Percentiles rank a stretch among this genome's conserved stretches.
Conservation (phyloP, 495 filamentous ascomycete species). For the Lepraria neglecta region DNA sequence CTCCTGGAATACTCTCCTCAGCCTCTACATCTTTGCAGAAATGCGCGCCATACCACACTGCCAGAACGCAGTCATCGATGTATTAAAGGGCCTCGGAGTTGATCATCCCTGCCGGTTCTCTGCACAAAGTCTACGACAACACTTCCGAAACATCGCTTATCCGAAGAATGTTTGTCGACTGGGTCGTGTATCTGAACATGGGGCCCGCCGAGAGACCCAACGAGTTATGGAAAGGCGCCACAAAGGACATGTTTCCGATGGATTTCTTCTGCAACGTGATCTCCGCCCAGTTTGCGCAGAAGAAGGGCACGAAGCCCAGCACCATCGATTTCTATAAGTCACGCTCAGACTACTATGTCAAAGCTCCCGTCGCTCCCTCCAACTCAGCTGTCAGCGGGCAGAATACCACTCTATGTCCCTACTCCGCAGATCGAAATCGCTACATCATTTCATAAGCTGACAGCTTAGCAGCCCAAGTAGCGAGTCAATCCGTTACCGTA, state of each 20-base stretch:
- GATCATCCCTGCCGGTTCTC: not conserved
- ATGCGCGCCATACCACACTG: not conserved
- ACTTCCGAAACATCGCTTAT: not conserved
- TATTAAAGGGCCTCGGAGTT: not conserved
- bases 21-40: conserved; percentile 5
- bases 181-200: not conserved
- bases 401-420: too few species aligned
- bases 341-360: too few species aligned
- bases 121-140: not conserved
- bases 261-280: not conserved
- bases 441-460: too few species aligned
- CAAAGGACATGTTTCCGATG: not conserved
- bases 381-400: too few species aligned
- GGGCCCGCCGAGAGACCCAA: too few species aligned
- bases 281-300: not conserved
- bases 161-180: not conserved
- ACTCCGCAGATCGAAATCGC: too few species aligned
- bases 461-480: too few species aligned
- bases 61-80: conserved; percentile 8
- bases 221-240: not conserved
- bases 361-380: too few species aligned
- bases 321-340: not conserved
- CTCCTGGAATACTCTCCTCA: not conserved
- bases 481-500: too few species aligned
- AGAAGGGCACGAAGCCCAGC: not conserved